Evolutionary conservation across 2,329 filamentous ascomycete genomes (phyloP), one percentile per base, ranked within the genome.

Genomic region (Penicillium sp.): DNA sequence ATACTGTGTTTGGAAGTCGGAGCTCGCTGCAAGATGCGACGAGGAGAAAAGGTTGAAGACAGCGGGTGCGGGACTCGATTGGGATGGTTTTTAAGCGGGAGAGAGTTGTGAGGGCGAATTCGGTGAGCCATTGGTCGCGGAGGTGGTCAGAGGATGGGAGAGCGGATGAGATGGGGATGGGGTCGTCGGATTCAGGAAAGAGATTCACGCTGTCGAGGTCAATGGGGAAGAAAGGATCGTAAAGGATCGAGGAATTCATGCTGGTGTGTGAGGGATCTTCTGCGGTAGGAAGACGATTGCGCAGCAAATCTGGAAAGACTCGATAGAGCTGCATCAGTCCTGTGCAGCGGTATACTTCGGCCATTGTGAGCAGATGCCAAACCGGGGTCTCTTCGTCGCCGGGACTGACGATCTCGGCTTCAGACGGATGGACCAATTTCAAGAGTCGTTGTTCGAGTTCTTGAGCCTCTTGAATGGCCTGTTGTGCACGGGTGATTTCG

Each of bases 271-370:
- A 45, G n/a, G 45, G 2, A 40, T 45, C 25, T 18, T 41, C 39
- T 8, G 55, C 45, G 12, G 45, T 9, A 51, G 65, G 47, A 56
- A 77, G 56, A 39, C 75, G 71, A 32, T 68, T 69, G n/a, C 66
- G 68, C 1, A 78, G 65, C 33, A 77, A 64, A 28, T 76, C 73
- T 3, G 78, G 77, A 47, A 79, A 80, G 28, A 75, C 72, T 25
- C 74, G 73, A 56, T 81, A 81, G 18, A 81, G 59, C 52, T 81
- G 76, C 39, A 80, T 64, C 4, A 80, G 67, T 1, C 76, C 78
- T 3, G 74, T 70, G 45, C 73, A 75, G 32, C 77, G 74, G 50
- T 78, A 78, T 1, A 75, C 73, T 53, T 79, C 74, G 2, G 77
- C 77, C 53, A 79, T 71, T 6, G 73, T 70, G 33, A 79, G 67